Evolutionary conservation across 768 basidiomycete species (phyloP).

Genomic region (Suillus alpinus): DNA sequence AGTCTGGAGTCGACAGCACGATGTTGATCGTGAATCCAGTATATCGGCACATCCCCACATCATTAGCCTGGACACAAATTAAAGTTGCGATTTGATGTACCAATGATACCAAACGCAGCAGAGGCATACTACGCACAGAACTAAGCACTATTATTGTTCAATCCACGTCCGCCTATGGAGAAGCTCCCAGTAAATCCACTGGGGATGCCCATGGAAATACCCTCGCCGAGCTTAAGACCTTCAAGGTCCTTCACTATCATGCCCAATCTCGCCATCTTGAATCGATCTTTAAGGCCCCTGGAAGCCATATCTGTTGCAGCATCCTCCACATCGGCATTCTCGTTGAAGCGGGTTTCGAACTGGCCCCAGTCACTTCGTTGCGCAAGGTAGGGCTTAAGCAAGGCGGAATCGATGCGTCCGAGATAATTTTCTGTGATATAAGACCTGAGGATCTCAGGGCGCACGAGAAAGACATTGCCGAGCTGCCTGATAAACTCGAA

Average conservation of each 20-base stretch:
- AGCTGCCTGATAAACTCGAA: conserved; percentile 98
- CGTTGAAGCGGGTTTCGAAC: conserved; percentile 80
- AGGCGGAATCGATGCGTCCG: conserved; percentile 81
- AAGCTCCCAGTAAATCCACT: conserved; percentile 57
- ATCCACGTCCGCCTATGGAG: conserved; percentile 44
- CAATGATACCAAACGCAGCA: background rate
- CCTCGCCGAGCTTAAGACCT: conserved; percentile 56
- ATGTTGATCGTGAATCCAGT: too few relatives aligned
- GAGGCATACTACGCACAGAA: background rate
- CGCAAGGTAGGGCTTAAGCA: conserved; percentile 88
- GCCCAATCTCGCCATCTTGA: conserved; percentile 69
- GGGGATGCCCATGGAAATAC: conserved; percentile 57
- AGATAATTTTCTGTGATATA: conserved; percentile 95
- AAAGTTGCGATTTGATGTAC: too few relatives aligned
- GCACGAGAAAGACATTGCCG: conserved; percentile 95
- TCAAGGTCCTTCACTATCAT: conserved; percentile 89
- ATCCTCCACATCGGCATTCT: conserved; percentile 44
- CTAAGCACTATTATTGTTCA: conserved; percentile 22
- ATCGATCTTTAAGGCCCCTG: conserved; percentile 52
- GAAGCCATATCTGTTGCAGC: conserved; percentile 37
- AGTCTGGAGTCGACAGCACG: too few relatives aligned
- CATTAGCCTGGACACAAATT: too few relatives aligned
- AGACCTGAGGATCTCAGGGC: conserved; percentile 90
- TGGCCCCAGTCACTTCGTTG: conserved; percentile 90
- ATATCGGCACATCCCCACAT: too few relatives aligned